Evolutionary conservation across 2,329 filamentous ascomycete species (phyloP).

Genomic region (Monilinia fructigena): DNA sequence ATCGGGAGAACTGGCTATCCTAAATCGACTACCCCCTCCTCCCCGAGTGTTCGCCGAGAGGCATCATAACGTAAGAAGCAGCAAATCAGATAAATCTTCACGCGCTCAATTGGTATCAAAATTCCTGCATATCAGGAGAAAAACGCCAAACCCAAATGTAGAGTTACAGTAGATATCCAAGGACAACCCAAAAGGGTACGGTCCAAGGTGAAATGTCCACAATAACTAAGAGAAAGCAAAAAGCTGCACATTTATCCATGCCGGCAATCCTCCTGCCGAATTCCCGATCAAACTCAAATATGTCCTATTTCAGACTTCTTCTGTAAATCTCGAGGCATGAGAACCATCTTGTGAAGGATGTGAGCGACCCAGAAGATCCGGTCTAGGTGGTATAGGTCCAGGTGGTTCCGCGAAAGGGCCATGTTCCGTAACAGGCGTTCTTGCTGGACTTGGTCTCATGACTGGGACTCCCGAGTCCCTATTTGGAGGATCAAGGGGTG

Average conservation of each 20-base stretch:
- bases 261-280: conserved; percentile 25
- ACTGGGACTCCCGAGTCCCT: conserved; percentile 57
- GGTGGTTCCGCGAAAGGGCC: conserved; percentile 43
- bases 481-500: conserved; percentile 39
- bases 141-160: conserved; percentile 33
- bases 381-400: conserved; percentile 30
- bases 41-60: conserved; percentile 21
- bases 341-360: conserved; percentile 48
- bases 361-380: conserved; percentile 44
- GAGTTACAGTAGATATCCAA: conserved; percentile 27
- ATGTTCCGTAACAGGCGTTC: conserved; percentile 58
- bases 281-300: conserved; percentile 27
- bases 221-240: conserved; percentile 33
- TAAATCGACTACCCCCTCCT: conserved; percentile 16
- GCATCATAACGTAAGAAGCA: conserved; percentile 26
- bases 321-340: conserved; percentile 47
- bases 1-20: conserved; percentile 25
- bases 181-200: conserved; percentile 17
- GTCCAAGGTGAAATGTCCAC: conserved; percentile 16
- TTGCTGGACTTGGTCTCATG: conserved; percentile 63
- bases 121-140: conserved; percentile 28
- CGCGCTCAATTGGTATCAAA: conserved; percentile 30
- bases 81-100: conserved; percentile 32
- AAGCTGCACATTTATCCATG: conserved; percentile 32
- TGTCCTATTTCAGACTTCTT: conserved; percentile 44